Base-by-base conservation (phyloP, 805 yeast species). In the Candida broadrunensis region DNA sequence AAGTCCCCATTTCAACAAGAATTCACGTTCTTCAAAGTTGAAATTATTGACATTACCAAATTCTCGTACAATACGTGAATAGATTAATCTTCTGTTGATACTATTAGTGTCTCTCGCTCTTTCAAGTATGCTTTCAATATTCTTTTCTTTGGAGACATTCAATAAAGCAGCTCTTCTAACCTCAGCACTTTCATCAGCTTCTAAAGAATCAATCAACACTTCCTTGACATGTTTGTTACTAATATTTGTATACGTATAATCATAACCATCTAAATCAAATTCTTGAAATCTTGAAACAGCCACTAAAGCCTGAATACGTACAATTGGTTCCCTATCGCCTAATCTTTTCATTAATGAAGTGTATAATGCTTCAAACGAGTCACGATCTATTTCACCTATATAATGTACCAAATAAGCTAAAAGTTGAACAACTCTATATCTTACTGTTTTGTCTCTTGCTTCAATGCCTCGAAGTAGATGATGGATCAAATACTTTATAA, bases 101-200 rank as follows among this genome's bases (percentile, higher is more conserved):
- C 83, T 62, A 55, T 85, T 86, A 3, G 70, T 70, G 60, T 91
- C 99, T 42, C 95, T 74, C 0, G 96, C 95, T 43, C 97, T 74
- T 54, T 84, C 93, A 1, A 88, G 65, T 41, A 69, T 72, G 1
- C 83, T 79, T 15, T 78, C 65, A 0, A 89, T 83, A 1, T 52
- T 48, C 3, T 61, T 51, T 32, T 74, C 75, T 49, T 81, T 83
- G 18, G 74, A 79, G 24, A 91, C 58, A 55, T 88, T 86, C 33
- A 84, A 65, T 52, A 89, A 63, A 0, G 91, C 91, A 0, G 95
- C 89, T 44, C 96, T 73, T 49, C 98, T 74, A 1, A 90, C 96
- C 46, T 93, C 98, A 0, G 96, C 81, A 51, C 84, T 83, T 2
- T 87, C 77, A 61, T 91, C 99, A 54, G 83, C 78, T 52, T 80